Base-by-base conservation (phyloP, 352 stramenopile genomes). In the Pelagophyceae sp. region DNA sequence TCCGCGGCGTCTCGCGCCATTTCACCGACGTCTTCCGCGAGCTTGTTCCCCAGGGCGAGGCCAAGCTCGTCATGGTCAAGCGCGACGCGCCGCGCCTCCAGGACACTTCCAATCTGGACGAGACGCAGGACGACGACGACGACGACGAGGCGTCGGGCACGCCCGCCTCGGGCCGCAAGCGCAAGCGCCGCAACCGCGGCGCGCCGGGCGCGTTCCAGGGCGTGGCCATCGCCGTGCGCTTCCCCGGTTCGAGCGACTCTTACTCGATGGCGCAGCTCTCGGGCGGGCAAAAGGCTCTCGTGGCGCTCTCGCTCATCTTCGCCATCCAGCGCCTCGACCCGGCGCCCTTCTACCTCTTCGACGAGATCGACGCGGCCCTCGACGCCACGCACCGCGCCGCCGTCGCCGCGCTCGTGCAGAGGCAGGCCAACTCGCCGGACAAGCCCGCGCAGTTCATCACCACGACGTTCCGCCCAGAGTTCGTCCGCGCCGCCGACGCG, bases 301-400 rank as follows among this genome's bases (percentile, higher is more conserved):
- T 99, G 23, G 96, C 96, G 2, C 87, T 99, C 45, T 95, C 96
- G n/a, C 96, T 99, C 78, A 99, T 99, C 78, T 99, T 99, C 84
- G 95, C 97, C 1, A 99, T 99, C 74, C 90, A 95, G 80, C 90
- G 96, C 45, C 98, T 95, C 77, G 96, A 99, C 81, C 96, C 97
- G 74, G 96, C 96, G 60, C 96, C 97, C 6, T 99, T 99, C 85
- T 99, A 99, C 82, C 88, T 99, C 40, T 99, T 99, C 83, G 97
- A 99, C 83, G 97, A 99, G 81, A 96, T 99, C 64, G 97, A 99
- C 80, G 94, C 98, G 85, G 96, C 96, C 27, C 85, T 99, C n/a
- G 97, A 99, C 84, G 94, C 93, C n/a, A 98, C 93, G 31, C 95
- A 99, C 81, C 92, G 96, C 80, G 90, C 93, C 67, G 90, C 94